Percentiles rank a stretch among this genome's conserved stretches.
These are phyloP conservation scores for Leccinellum luteum DNA, from an alignment of 768 basidiomycete species.

Conservation along the genomic window DNA sequence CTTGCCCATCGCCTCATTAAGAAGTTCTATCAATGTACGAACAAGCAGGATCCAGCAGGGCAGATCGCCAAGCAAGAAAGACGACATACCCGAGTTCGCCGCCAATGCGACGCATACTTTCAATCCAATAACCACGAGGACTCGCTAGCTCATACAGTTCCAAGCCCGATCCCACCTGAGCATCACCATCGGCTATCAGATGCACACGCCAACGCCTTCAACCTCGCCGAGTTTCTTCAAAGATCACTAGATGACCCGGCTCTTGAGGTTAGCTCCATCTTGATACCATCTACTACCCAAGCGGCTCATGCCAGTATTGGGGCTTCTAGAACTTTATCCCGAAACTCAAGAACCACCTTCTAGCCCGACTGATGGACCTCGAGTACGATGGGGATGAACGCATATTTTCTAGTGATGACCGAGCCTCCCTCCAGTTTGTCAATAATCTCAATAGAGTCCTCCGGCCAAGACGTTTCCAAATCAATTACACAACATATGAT, in stretches of 20 bases:
- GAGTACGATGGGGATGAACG: not conserved
- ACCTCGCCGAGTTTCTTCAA: not conserved
- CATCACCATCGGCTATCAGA: not conserved
- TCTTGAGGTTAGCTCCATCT: not conserved
- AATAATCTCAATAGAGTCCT: too few relatives aligned
- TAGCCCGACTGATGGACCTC: not conserved
- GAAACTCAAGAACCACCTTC: not conserved
- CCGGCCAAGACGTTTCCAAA: too few relatives aligned
- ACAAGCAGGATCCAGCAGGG: constrained; percentile 11
- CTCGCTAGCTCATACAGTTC: not conserved
- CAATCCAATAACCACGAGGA: not conserved
- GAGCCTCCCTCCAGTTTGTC: not conserved
- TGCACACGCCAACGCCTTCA: not conserved
- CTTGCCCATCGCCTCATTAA: constrained; percentile 33
- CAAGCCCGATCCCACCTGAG: not conserved
- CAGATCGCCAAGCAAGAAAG: not conserved
- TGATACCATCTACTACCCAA: not conserved
- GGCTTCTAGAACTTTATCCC: not conserved
- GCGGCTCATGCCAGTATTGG: not conserved
- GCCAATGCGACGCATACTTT: not conserved
- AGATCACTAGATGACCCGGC: not conserved
- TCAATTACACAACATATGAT: too few relatives aligned
- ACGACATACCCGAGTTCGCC: not conserved
- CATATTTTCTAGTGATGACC: too few relatives aligned
- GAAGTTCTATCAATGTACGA: constrained; percentile 24